Base-by-base conservation (phyloP, 805 yeast species). In the Candida suzukii region DNA sequence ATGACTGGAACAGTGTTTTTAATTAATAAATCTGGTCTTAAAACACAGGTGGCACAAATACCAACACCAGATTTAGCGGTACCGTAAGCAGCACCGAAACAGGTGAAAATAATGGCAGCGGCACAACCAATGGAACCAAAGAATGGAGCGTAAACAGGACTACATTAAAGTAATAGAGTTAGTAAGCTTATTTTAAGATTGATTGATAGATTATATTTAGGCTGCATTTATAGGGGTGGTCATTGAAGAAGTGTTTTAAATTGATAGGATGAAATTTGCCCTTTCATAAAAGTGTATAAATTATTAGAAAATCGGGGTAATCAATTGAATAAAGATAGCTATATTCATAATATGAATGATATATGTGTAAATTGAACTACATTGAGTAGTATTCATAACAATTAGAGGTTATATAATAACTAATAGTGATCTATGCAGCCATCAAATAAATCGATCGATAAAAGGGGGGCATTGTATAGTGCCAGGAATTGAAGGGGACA, bases 51-150 rank as follows among this genome's bases (percentile, higher is more conserved):
- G 63, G 96, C 99, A 73, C 96, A 91, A 64, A 91, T 90, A 80
- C 98, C 99, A 52, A 93, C 96, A 74, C 99, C 99, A 21, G 96
- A 85, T 70, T 91, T 91, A 61, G 99, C 99, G 52, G 98, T 91
- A 74, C 99, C 99, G 69, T 90, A 90, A 43, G 96, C 87, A 59
- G 99, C 98, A 74, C 99, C 99, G 64, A 90, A 88, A 63, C 96
- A 88, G 66, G 99, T 90, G 80, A 93, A 93, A 61, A 95, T 88
- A 63, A 93, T 93, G 66, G 99, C 97, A 41, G 98, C 88, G 45
- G 99, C 95, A 77, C 99, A 95, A 64, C 99, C 99, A 62, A 93
- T 87, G 54, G 97, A 91, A 60, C 99, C 99, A 68, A 93, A 93
- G 77, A 93, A 93, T 65, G 99, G 99, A 58, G 86, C 86, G 60